phyloP scores from a whole-genome alignment of 2,329 filamentous ascomycete genomes.

The Amylocarpus encephaloides region DNA sequence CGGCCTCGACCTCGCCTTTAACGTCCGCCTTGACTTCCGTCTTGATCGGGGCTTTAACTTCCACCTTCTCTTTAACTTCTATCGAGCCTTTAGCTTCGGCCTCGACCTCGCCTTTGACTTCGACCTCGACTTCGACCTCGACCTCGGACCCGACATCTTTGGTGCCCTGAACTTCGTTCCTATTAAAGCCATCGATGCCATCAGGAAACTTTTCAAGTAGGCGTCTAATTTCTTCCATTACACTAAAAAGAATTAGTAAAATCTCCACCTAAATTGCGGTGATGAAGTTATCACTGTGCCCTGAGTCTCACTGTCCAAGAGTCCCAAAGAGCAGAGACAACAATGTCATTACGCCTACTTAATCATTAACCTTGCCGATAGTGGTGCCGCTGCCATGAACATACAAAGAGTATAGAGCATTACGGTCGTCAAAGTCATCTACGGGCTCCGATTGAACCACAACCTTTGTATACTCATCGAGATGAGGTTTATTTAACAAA shows the following conservation, averaged over 20 bases:
- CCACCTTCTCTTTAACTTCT: too few relatives aligned
- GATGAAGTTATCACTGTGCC: not conserved
- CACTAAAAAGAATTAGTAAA: not conserved
- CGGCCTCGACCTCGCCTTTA: too few relatives aligned
- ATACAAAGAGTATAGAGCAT: constrained; percentile 28
- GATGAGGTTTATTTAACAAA: too few relatives aligned
- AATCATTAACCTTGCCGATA: not conserved
- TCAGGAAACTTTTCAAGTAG: constrained; percentile 11
- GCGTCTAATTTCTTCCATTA: constrained; percentile 7
- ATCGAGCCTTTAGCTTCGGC: too few relatives aligned
- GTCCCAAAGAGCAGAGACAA: not conserved
- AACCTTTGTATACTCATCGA: constrained; percentile 26
- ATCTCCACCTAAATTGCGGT: not conserved
- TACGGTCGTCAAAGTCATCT: constrained; percentile 33
- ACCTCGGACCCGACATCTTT: too few relatives aligned
- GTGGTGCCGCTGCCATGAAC: not conserved
- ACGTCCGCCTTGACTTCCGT: too few relatives aligned
- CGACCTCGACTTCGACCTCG: too few relatives aligned
- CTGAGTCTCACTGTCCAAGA: not conserved
- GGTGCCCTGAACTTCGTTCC: too few relatives aligned
- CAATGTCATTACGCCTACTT: too few relatives aligned
- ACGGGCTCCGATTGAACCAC: constrained; percentile 26
- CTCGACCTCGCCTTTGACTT: too few relatives aligned
- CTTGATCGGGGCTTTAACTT: too few relatives aligned
- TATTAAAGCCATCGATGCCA: constrained; percentile 6